phyloP scores from a whole-genome alignment of 495 filamentous ascomycete genomes.

The Xeromyces bisporus region DNA sequence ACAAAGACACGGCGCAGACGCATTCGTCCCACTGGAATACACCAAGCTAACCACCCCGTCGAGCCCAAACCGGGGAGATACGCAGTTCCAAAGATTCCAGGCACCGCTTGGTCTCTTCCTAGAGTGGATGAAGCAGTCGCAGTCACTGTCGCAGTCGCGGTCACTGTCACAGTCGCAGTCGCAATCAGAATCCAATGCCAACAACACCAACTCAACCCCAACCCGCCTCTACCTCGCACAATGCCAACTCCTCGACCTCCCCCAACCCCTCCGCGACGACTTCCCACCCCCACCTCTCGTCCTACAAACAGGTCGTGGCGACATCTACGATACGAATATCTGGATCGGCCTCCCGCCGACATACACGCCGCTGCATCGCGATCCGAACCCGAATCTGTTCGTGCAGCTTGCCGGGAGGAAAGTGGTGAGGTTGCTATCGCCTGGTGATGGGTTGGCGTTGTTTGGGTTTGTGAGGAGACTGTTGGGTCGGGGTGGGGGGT shows the following conservation, averaged over 20 bases:
- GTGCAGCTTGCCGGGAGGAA: slow-evolving; percentile 67
- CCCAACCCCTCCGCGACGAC: slow-evolving; percentile 40
- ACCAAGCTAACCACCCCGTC: slow-evolving; percentile 12
- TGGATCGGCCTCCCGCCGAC: slow-evolving; percentile 82
- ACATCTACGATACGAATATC: slow-evolving; percentile 70
- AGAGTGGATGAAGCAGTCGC: slow-evolving; percentile 26
- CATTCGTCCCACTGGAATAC: slow-evolving; percentile 42
- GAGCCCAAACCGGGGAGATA: not conserved
- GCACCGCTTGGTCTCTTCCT: slow-evolving; percentile 42
- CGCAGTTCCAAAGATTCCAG: slow-evolving; percentile 36
- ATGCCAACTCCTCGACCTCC: slow-evolving; percentile 49
- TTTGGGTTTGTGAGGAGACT: slow-evolving; percentile 38
- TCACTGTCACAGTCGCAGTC: no score
- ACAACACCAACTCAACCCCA: not conserved
- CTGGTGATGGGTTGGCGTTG: slow-evolving; percentile 38
- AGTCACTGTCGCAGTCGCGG: slow-evolving; percentile 11
- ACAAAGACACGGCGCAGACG: slow-evolving; percentile 23
- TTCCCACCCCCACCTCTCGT: slow-evolving; percentile 54
- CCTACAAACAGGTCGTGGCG: slow-evolving; percentile 39
- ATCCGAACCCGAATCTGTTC: slow-evolving; percentile 91
- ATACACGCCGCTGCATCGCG: slow-evolving; percentile 74
- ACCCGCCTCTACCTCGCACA: slow-evolving; percentile 68
- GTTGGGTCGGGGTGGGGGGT: slow-evolving; percentile 23
- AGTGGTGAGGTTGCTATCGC: slow-evolving; percentile 49
- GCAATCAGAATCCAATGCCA: no score